These are phyloP conservation scores for Sclerotinia borealis DNA, from an alignment of 2,329 filamentous ascomycete genomes.

Conservation along the genomic window DNA sequence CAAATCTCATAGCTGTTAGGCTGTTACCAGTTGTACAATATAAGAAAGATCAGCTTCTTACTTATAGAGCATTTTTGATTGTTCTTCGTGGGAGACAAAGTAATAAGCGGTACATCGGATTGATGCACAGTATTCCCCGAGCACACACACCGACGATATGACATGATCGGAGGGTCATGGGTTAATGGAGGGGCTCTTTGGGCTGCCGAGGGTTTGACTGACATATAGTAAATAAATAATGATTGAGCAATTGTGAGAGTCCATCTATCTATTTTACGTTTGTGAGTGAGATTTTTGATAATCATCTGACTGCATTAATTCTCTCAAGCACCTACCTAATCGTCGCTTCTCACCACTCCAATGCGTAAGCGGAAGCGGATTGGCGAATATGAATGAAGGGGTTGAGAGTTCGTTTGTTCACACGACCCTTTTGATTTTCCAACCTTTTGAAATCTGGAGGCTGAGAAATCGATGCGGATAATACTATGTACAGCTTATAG, in stretches of 20 bases:
- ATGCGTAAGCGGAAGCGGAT: slow-evolving; percentile 1
- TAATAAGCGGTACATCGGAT: not conserved
- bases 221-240: no score
- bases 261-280: not conserved
- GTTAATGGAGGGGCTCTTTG: not conserved
- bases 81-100: no score
- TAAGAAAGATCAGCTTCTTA: not conserved
- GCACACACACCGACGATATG: not conserved
- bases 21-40: not conserved
- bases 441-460: not conserved
- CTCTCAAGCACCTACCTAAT: no score
- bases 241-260: no score
- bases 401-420: not conserved
- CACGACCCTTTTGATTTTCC: not conserved
- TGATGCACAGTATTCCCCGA: not conserved
- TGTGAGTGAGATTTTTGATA: not conserved
- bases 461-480: not conserved
- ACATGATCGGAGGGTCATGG: not conserved
- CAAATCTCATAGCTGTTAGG: not conserved
- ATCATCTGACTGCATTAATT: not conserved
- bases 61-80: not conserved
- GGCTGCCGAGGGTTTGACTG: not conserved
- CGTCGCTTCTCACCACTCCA: not conserved
- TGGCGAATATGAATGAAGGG: slow-evolving; percentile 1
- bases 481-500: not conserved